Base-by-base conservation (phyloP, 2,329 filamentous ascomycete species). In the Cladosporium phlei region DNA sequence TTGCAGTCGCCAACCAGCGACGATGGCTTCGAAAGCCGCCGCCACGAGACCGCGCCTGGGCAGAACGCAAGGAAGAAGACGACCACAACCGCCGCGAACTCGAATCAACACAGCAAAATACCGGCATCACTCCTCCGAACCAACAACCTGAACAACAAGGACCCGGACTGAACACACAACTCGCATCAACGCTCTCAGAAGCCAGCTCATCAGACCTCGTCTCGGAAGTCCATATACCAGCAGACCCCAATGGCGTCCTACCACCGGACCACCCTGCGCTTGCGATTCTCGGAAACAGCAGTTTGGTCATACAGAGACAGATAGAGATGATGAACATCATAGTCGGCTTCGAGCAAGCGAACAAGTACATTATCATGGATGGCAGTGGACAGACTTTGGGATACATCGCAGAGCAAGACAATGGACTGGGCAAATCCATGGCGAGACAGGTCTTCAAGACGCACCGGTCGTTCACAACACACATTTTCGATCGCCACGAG, bases 261-360 rank as follows among this genome's bases (percentile, higher is more conserved):
- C 79, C 75, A 55, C 67, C 72, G 33, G 69, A 66, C 2, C 80
- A 84, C 53, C 80, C 80, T 0, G 78, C 79, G 1, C 71, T 73
- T 45, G 67, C 69, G 6, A 69, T 84, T 16, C 66, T 84, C 16
- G 71, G 75, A 33, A 82, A 83, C 57, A 82, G 79, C 2, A 74
- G 77, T 7, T 67, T 84, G 34, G 74, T 84, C 5, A 72, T 84
- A 8, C 79, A 82, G 54, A 69, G 80, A 24, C 79, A 83, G 56
- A 58, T 84, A 21, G 80, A 83, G 58, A 73, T 83, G 67, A 80
- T 82, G 76, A 83, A 83, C 61, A 69, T 83, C 8, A 70, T 84
- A 57, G 66, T 82, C 61, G 80, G 80, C 1, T 83, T 83, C 53
- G 80, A 84, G 62, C 80, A 84, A 60, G 79, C 80, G 10, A 83